Conservation (phyloP, 495 filamentous ascomycete species). For the Mytilinidion resinicola region DNA sequence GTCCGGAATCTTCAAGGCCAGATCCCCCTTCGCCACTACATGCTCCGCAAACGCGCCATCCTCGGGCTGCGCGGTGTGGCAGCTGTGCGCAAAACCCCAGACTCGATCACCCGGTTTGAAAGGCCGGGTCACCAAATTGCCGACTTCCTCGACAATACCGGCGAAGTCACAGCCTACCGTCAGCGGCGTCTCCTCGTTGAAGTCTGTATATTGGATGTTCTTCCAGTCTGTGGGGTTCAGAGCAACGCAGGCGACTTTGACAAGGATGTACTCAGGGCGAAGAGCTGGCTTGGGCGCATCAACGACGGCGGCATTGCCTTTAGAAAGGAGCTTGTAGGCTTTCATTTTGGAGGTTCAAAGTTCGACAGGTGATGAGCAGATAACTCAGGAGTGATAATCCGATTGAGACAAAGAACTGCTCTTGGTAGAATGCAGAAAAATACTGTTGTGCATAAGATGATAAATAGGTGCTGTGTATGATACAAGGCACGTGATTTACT, state of each 20-base stretch:
- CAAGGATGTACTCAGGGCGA: conserved; percentile 28
- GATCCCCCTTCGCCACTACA: conserved; percentile 43
- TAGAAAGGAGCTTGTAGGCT: conserved; percentile 8
- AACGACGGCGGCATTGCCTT: conserved; percentile 6
- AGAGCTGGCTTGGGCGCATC: conserved; percentile 3
- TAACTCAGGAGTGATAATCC: no score
- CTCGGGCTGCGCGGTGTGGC: conserved; percentile 44
- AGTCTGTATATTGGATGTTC: conserved; percentile 42
- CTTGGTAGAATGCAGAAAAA: no score
- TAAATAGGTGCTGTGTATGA: no score
- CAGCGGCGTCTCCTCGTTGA: conserved; percentile 14
- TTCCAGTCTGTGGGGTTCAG: conserved; percentile 58
- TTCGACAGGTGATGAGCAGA: neutral
- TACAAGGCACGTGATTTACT: no score
- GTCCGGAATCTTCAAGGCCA: conserved; percentile 49
- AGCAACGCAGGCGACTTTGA: conserved; percentile 45
- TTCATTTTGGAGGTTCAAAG: conserved; percentile 7
- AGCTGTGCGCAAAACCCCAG: conserved; percentile 45
- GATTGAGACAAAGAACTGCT: no score
- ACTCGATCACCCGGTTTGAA: conserved; percentile 50
- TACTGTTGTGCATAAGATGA: no score
- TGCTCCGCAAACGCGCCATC: conserved; percentile 52
- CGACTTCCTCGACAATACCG: conserved; percentile 49
- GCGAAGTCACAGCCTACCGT: conserved; percentile 52
- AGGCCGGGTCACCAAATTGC: conserved; percentile 41